Percentiles rank a stretch among this genome's conserved stretches.
phyloP scores from a whole-genome alignment of 2,329 filamentous ascomycete genomes.

The Aspergillus jensenii region DNA sequence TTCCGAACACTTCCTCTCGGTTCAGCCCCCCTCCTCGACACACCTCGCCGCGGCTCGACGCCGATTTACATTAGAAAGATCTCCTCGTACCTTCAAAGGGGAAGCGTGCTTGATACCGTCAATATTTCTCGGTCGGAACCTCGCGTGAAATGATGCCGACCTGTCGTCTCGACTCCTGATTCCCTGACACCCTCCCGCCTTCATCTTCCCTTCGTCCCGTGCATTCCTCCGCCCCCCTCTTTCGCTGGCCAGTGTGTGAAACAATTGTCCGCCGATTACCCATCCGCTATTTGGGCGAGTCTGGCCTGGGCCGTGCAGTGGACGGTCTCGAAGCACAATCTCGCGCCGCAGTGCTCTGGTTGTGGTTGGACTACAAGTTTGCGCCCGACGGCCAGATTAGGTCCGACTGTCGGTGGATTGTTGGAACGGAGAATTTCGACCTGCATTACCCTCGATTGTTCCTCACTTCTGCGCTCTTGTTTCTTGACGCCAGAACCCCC shows the following conservation, averaged over 20 bases:
- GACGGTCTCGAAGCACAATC: slow-evolving; percentile 6
- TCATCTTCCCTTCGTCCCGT: not conserved
- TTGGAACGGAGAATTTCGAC: slow-evolving; percentile 20
- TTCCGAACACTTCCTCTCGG: not conserved
- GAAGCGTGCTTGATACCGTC: not conserved
- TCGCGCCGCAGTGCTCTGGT: slow-evolving; percentile 1
- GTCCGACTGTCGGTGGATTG: slow-evolving; percentile 17
- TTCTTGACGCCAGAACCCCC: slow-evolving; percentile 7
- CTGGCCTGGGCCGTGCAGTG: not conserved
- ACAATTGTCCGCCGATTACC: not conserved
- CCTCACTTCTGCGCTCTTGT: slow-evolving; percentile 7
- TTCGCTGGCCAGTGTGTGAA: slow-evolving; percentile 5
- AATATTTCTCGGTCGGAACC: not conserved
- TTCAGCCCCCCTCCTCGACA: not conserved
- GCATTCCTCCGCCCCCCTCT: slow-evolving; percentile 8
- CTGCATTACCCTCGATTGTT: slow-evolving; percentile 12
- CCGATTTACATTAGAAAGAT: not conserved
- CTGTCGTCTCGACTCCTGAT: slow-evolving; percentile 17
- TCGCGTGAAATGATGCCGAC: slow-evolving; percentile 21
- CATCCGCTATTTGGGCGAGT: not conserved
- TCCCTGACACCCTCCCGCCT: slow-evolving; percentile 7
- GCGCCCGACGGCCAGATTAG: slow-evolving; percentile 23
- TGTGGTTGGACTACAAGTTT: slow-evolving; percentile 8
- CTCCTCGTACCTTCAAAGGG: not conserved
- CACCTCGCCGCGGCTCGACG: not conserved